phyloP scores from a whole-genome alignment of 2,329 filamentous ascomycete genomes.

The Epichloe elymi region DNA sequence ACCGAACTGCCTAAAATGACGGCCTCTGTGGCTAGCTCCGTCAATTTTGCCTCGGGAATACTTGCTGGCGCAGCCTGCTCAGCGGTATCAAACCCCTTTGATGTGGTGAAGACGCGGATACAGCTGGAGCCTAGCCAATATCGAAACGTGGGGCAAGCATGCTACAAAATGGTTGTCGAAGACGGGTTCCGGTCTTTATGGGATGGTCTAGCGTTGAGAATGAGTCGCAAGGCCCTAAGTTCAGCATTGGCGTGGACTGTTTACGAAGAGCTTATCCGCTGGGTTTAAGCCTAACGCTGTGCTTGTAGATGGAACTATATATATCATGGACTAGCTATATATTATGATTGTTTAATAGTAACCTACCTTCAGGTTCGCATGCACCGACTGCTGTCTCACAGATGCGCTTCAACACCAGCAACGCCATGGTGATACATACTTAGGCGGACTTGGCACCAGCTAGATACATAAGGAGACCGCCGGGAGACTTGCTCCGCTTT shows the following conservation, averaged over 20 bases:
- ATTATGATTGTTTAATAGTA: too few species aligned
- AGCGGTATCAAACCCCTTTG: conserved; percentile 87
- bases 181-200: conserved; percentile 73
- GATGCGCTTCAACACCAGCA: too few species aligned
- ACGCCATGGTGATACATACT: background rate
- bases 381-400: too few species aligned
- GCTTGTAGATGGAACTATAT: too few species aligned
- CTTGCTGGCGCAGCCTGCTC: conserved; percentile 74
- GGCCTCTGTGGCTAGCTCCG: conserved; percentile 35
- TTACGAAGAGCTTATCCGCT: conserved; percentile 82
- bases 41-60: conserved; percentile 78
- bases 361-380: too few species aligned
- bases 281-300: conserved; percentile 16
- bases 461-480: conserved; percentile 40
- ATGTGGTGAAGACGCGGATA: conserved; percentile 88
- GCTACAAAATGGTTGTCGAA: conserved; percentile 62
- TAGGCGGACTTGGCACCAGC: conserved; percentile 28
- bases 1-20: conserved; percentile 16
- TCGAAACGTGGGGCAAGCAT: conserved; percentile 68
- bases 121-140: conserved; percentile 80
- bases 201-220: conserved; percentile 73
- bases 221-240: conserved; percentile 83
- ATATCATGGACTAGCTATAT: too few species aligned
- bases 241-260: conserved; percentile 95
- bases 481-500: conserved; percentile 41